These are phyloP conservation scores for Neonectria magnoliae DNA, from an alignment of 2,329 filamentous ascomycete species.

Conservation along the genomic window DNA sequence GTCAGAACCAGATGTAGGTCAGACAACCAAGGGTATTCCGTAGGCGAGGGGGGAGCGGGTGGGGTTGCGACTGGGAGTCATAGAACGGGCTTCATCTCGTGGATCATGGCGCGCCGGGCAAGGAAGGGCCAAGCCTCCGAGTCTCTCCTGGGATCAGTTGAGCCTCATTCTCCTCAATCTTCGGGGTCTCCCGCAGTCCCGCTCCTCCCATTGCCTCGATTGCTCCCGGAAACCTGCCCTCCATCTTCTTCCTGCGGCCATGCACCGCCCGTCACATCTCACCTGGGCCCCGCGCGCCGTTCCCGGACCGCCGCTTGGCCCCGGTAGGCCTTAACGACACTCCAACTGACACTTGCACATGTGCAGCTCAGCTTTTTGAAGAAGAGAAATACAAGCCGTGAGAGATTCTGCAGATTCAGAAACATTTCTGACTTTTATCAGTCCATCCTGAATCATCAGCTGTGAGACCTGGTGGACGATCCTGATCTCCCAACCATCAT, in stretches of 20 bases:
- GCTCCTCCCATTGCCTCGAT: background rate
- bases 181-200: background rate
- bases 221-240: background rate
- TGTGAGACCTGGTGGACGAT: background rate
- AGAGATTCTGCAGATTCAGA: background rate
- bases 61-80: constrained; percentile 8
- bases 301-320: background rate
- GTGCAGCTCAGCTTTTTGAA: background rate
- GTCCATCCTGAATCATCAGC: background rate
- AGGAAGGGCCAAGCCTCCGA: background rate
- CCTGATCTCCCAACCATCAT: background rate
- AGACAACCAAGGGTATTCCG: background rate
- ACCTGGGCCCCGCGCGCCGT: background rate
- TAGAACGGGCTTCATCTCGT: background rate
- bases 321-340: background rate
- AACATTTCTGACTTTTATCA: background rate
- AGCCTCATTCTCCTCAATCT: background rate
- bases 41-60: background rate
- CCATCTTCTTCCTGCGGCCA: background rate
- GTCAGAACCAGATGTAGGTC: constrained; percentile 5
- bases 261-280: background rate
- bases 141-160: background rate
- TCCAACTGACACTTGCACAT: too few relatives aligned
- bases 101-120: background rate
- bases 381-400: background rate